Evolutionary conservation across 164 flowering plant genomes (phyloP).

Genomic region (Annona cherimola): DNA sequence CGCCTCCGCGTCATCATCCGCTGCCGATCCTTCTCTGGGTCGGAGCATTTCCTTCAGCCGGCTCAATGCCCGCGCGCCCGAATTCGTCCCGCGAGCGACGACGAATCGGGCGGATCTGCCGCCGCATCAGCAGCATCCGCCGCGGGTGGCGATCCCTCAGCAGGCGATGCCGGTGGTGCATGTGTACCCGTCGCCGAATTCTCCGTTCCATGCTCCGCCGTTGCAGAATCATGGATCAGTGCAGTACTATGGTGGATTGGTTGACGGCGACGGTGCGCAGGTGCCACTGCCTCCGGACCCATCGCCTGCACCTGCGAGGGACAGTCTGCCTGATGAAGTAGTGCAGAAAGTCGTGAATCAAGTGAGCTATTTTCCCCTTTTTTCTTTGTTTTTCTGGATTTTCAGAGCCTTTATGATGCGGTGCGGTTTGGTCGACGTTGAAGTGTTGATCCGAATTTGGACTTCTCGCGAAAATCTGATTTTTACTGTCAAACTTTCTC

Average conservation of each 20-base stretch:
- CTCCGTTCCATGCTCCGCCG: conserved; percentile 28
- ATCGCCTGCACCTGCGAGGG: conserved; percentile 27
- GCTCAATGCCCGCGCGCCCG: conserved; percentile 79
- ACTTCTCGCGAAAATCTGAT: not conserved
- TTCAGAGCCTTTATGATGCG: not conserved
- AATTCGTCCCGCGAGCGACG: conserved; percentile 50
- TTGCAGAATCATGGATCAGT: conserved; percentile 24
- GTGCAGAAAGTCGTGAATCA: conserved; percentile 61
- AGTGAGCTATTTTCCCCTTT: conserved; percentile 21
- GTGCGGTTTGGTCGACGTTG: no score
- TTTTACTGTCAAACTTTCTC: not conserved
- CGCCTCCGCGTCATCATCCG: not conserved
- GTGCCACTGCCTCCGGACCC: conserved; percentile 7
- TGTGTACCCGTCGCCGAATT: conserved; percentile 27
- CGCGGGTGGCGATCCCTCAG: conserved; percentile 21
- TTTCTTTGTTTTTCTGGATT: not conserved
- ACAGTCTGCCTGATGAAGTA: conserved; percentile 49
- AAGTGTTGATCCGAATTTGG: no score
- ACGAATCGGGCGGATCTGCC: conserved; percentile 20
- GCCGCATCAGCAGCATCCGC: conserved; percentile 16
- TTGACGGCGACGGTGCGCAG: conserved; percentile 16
- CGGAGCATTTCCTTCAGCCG: conserved; percentile 47
- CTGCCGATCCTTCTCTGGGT: conserved; percentile 38
- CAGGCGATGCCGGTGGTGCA: conserved; percentile 30
- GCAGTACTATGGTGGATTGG: conserved; percentile 19